These are phyloP conservation scores for Exophiala calicioides DNA, from an alignment of 2,329 filamentous ascomycete species.

Conservation along the genomic window DNA sequence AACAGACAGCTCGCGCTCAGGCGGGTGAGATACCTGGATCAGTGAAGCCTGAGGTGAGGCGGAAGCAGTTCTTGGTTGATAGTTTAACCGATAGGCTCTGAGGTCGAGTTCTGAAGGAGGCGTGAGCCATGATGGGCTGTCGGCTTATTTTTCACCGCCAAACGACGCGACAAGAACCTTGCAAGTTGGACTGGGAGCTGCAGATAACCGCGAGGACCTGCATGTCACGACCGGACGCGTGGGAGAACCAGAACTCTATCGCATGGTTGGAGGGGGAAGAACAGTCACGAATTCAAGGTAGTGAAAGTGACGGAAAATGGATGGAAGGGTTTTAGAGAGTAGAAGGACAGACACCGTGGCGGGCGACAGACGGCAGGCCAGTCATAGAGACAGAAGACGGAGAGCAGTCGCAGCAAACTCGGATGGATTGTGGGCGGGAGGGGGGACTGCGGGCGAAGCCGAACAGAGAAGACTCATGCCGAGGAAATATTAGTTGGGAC, in stretches of 20 bases:
- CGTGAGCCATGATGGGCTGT: slow-evolving; percentile 20
- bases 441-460: too few species aligned
- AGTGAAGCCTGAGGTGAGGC: slow-evolving; percentile 8
- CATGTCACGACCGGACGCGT: slow-evolving; percentile 20
- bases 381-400: not conserved
- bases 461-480: slow-evolving; percentile 10
- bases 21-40: slow-evolving; percentile 15
- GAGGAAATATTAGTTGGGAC: too few species aligned
- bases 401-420: not conserved
- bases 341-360: slow-evolving; percentile 12
- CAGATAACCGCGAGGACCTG: slow-evolving; percentile 24
- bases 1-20: not conserved
- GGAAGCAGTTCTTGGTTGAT: slow-evolving; percentile 22
- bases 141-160: slow-evolving; percentile 18
- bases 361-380: too few species aligned
- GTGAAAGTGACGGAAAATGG: slow-evolving; percentile 9
- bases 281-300: slow-evolving; percentile 2
- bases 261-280: slow-evolving; percentile 7
- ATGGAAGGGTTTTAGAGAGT: slow-evolving; percentile 1
- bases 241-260: slow-evolving; percentile 15
- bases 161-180: slow-evolving; percentile 18
- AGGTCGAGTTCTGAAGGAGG: slow-evolving; percentile 12
- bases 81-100: slow-evolving; percentile 22
- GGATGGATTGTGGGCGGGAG: not conserved
- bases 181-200: slow-evolving; percentile 20